phyloP scores from a whole-genome alignment of 1,139 yeast species.

The Magnusiomyces ingens region DNA sequence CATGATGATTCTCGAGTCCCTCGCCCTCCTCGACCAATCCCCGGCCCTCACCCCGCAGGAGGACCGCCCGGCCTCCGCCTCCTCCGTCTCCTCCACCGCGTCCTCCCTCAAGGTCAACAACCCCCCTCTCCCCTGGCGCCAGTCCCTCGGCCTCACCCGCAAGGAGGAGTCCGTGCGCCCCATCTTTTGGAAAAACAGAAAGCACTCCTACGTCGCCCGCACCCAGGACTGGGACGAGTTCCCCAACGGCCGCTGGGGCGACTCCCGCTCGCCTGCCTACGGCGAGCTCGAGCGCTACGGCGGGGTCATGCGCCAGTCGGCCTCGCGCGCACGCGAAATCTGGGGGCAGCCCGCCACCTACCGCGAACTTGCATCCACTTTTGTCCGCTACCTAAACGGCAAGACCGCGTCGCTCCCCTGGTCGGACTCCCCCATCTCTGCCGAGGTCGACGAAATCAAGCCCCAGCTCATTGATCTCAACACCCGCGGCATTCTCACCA shows the following conservation, averaged over 20 bases:
- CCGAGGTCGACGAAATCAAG: constrained; percentile 64
- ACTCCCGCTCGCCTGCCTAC: constrained; percentile 86
- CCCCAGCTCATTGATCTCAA: constrained; percentile 57
- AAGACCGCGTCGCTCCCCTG: constrained; percentile 77
- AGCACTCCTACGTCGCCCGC: constrained; percentile 80
- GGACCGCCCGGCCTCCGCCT: constrained; percentile 36
- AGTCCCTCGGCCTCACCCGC: constrained; percentile 76
- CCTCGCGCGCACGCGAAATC: constrained; percentile 66
- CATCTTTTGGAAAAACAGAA: constrained; percentile 93
- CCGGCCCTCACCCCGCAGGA: constrained; percentile 20
- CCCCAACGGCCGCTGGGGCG: constrained; percentile 95
- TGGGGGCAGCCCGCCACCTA: constrained; percentile 77
- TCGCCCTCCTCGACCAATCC: constrained; percentile 43
- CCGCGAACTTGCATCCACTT: constrained; percentile 54
- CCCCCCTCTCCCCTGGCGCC: constrained; percentile 72
- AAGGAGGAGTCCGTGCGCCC: constrained; percentile 84
- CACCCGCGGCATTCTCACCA: constrained; percentile 61
- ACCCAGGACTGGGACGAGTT: constrained; percentile 94
- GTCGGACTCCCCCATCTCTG: constrained; percentile 85
- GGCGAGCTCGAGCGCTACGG: constrained; percentile 68
- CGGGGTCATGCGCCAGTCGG: constrained; percentile 47
- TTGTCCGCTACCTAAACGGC: constrained; percentile 62
- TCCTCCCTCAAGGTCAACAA: constrained; percentile 14
- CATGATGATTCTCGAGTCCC: constrained; percentile 73
- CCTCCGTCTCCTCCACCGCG: constrained; percentile 29